These are phyloP conservation scores for Cymbopogon flexuosus DNA, from an alignment of 202 grass and related monocot species.

Conservation along the genomic window DNA sequence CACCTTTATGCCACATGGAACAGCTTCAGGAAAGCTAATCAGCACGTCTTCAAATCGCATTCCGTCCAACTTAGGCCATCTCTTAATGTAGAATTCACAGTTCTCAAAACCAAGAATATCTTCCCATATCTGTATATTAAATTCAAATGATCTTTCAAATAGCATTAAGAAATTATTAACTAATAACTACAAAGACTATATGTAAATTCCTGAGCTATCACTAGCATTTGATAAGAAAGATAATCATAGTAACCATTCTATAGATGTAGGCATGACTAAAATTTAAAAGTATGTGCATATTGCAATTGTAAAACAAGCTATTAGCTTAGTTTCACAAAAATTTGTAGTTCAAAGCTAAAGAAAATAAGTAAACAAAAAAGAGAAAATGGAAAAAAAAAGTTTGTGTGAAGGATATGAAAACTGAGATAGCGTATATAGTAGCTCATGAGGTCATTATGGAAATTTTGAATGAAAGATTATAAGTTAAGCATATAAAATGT, in stretches of 20 bases:
- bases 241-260: background rate
- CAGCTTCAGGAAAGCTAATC: conserved; percentile 69
- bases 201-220: conserved; percentile 12
- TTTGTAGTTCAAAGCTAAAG: background rate
- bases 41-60: conserved; percentile 74
- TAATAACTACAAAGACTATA: background rate
- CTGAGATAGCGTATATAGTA: background rate
- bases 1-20: conserved; percentile 73
- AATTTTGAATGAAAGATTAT: background rate
- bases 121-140: conserved; percentile 61
- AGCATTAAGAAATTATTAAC: conserved; percentile 13
- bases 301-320: background rate
- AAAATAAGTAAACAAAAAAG: background rate
- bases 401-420: conserved; percentile 1
- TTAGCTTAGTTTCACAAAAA: conserved; percentile 20
- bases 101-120: conserved; percentile 81
- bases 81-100: conserved; percentile 80
- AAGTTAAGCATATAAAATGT: background rate
- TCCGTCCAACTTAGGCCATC: conserved; percentile 67
- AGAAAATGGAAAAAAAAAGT: background rate
- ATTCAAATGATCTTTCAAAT: conserved; percentile 29
- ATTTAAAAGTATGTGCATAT: background rate
- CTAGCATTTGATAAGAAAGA: background rate
- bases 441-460: background rate
- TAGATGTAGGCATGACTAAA: background rate